Evolutionary conservation across 495 filamentous ascomycete species (phyloP).

Genomic region (Stereocaulon alpinum): DNA sequence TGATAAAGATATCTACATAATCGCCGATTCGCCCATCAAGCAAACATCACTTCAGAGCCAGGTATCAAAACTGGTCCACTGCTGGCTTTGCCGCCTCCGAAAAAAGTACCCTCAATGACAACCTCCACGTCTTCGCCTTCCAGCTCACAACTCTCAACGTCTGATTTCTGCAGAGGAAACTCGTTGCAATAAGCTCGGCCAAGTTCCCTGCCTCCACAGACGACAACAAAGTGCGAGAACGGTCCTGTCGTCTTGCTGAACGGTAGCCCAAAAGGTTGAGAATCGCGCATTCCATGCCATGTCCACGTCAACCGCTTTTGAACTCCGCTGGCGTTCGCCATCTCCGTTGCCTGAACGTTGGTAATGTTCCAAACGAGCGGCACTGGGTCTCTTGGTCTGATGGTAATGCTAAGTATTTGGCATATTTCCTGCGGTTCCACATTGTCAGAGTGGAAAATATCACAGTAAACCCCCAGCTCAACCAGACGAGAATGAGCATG

Average conservation of each 20-base stretch:
- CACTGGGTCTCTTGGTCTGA: not conserved
- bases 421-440: not conserved
- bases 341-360: not conserved
- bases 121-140: not conserved
- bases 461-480: slow-evolving; percentile 1
- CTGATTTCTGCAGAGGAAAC: not conserved
- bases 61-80: not conserved
- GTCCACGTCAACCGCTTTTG: not conserved
- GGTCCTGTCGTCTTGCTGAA: slow-evolving; percentile 6
- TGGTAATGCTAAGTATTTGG: not conserved
- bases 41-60: not conserved
- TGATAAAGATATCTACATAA: not conserved
- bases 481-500: not conserved
- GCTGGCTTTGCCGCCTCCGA: not conserved
- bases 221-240: not conserved
- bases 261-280: not conserved
- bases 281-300: not conserved
- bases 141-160: not conserved
- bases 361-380: not conserved
- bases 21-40: not conserved
- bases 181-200: not conserved
- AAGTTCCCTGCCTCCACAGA: not conserved
- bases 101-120: not conserved
- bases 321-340: not conserved
- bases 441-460: not conserved